Base-by-base conservation (phyloP, 176 grass and related monocot species). In the Triticum turgidum region DNA sequence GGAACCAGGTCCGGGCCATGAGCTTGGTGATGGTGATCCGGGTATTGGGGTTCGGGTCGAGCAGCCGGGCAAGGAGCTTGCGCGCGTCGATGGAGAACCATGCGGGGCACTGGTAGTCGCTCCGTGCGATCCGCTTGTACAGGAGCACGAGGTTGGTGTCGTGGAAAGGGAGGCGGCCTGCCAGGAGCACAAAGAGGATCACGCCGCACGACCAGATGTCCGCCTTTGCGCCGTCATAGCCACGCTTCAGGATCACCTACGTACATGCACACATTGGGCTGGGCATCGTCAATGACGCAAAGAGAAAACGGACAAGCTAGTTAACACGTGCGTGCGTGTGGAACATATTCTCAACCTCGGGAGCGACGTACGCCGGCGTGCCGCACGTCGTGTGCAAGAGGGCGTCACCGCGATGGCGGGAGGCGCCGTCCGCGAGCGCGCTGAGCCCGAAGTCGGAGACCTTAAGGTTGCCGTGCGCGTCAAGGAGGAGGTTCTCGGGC, bases 141-240 rank as follows among this genome's bases (percentile, higher is more conserved):
- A 95, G 73, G 29, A 85, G 9, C 88, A 77, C 69, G 22, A 94
- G 63, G 62, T 87, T 98, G 54, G 87, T 89, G 21, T 92, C 90
- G n/a, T 88, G 89, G 83, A 98, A 98, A 6, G 96, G 96, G 45
- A 98, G 90, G 62, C 94, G 87, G 12, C 90, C 93, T 0, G 93
- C 91, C 74, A 98, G 76, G 51, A 98, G 89, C 38, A 94, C 88
- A 85, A 92, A 98, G 7, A 95, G 90, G 76, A 98, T 98, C 76
- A 98, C 88, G 65, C 93, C 96, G 33, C 93, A 98, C 3, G 96
- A 98, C 96, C 96, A 98, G 66, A 94, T 82, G 85, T 98, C 93
- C 2, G 88, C 93, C 76, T 94, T 93, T 0, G 93, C 91, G 6
- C 96, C 93, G 84, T 98, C 91, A 54, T 95, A 98, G 45, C 91